phyloP scores from a whole-genome alignment of 441 rosid species.

The Syzygium syzygioides region DNA sequence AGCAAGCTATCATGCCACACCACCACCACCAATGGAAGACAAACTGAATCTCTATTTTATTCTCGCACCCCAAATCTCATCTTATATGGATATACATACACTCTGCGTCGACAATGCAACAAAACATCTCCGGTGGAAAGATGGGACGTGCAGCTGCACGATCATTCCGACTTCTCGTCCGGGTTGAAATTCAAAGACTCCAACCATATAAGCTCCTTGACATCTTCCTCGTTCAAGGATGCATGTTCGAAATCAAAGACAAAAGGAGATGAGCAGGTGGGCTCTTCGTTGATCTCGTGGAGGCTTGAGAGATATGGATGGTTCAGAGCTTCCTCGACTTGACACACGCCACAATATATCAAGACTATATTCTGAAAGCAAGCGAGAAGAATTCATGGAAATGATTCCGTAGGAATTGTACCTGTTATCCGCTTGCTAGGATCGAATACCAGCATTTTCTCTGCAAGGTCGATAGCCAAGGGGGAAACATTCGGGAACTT shows the following conservation, averaged over 20 bases:
- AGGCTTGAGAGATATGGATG: conserved; percentile 15
- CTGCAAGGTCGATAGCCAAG: conserved; percentile 27
- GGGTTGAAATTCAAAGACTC: conserved; percentile 16
- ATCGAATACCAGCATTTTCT: conserved; percentile 33
- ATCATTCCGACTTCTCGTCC: background rate
- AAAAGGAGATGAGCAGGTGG: conserved; percentile 6
- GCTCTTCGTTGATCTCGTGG: conserved; percentile 21
- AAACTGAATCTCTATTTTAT: background rate
- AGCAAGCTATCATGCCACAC: background rate
- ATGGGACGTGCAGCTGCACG: background rate
- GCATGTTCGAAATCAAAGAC: conserved; percentile 13
- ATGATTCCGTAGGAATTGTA: background rate
- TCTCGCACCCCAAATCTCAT: background rate
- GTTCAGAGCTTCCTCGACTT: conserved; percentile 15
- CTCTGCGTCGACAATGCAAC: background rate
- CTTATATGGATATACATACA: background rate
- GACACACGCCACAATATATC: background rate
- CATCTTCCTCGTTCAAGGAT: conserved; percentile 12
- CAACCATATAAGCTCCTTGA: conserved; percentile 13
- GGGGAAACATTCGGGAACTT: conserved; percentile 19
- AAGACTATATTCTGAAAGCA: background rate
- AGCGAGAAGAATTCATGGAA: background rate
- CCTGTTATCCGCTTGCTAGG: conserved; percentile 17
- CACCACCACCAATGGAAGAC: background rate
- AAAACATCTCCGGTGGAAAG: background rate